These are phyloP conservation scores for Phaeosphaeriaceae sp. DNA, from an alignment of 2,329 filamentous ascomycete genomes.

Conservation along the genomic window DNA sequence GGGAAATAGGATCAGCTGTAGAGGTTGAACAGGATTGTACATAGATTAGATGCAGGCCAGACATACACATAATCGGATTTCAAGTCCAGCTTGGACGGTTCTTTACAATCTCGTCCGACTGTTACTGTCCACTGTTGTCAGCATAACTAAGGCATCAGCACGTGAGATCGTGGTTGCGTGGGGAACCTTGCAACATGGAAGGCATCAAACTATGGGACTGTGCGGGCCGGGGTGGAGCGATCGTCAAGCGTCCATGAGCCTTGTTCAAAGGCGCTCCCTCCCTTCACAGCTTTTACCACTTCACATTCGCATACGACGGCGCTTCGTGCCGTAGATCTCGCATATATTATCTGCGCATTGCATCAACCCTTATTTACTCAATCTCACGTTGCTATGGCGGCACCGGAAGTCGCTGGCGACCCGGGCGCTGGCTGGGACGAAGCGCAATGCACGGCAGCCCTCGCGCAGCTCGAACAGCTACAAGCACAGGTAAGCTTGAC, in stretches of 20 bases:
- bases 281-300: constrained; percentile 7
- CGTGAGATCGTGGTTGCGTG: constrained; percentile 22
- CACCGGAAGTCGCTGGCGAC: constrained; percentile 18
- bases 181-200: background rate
- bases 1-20: background rate
- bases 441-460: constrained; percentile 49
- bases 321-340: background rate
- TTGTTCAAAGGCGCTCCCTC: background rate
- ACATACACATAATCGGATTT: background rate
- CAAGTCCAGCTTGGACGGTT: background rate
- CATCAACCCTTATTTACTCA: background rate
- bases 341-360: background rate
- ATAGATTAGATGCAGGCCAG: background rate
- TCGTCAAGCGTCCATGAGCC: constrained; percentile 12
- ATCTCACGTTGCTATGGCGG: constrained; percentile 21
- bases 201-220: constrained; percentile 5
- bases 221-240: constrained; percentile 11
- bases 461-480: constrained; percentile 54
- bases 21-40: background rate
- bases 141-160: constrained; percentile 7
- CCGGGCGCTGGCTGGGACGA: constrained; percentile 46
- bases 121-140: background rate
- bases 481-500: constrained; percentile 48
- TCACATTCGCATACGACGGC: constrained; percentile 9
- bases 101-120: background rate